Evolutionary conservation across 1,139 yeast genomes (phyloP).

Genomic region (Sugiyamaella xylanicola): DNA sequence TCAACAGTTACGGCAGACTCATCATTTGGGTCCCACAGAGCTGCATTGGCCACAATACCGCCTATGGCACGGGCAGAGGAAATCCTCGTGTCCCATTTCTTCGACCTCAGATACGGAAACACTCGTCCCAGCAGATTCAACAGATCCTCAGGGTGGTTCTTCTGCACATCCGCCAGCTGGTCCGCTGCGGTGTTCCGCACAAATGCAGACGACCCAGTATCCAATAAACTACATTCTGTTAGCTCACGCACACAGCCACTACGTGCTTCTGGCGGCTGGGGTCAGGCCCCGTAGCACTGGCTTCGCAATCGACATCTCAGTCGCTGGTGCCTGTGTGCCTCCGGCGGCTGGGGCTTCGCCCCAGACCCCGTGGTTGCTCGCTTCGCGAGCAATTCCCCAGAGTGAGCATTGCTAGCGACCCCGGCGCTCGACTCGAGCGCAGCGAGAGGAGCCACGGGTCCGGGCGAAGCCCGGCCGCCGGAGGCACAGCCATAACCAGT

Average conservation of each 20-base stretch:
- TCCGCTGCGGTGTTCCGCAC: slow-evolving; percentile 97
- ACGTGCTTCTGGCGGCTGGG: slow-evolving; percentile 12
- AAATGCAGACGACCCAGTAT: slow-evolving; percentile 93
- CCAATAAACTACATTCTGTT: slow-evolving; percentile 51
- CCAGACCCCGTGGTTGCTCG: no score
- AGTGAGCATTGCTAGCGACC: no score
- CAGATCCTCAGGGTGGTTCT: slow-evolving; percentile 92
- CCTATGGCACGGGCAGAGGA: slow-evolving; percentile 96
- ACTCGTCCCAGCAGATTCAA: slow-evolving; percentile 82
- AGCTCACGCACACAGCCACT: not conserved
- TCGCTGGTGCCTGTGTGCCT: no score
- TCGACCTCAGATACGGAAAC: slow-evolving; percentile 80
- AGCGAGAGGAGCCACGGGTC: no score
- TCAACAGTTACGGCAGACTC: slow-evolving; percentile 24
- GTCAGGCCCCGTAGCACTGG: slow-evolving; percentile 6
- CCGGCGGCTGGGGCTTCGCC: no score
- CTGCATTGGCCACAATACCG: slow-evolving; percentile 80
- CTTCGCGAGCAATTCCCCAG: no score
- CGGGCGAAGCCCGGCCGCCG: no score
- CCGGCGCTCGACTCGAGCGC: no score
- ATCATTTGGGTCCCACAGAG: slow-evolving; percentile 80
- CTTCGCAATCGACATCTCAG: slow-evolving; percentile 1
- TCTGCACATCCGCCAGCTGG: slow-evolving; percentile 91
- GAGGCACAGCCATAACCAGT: not conserved
- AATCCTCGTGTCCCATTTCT: slow-evolving; percentile 94